Evolutionary conservation across 139 green algal genomes (phyloP).

Genomic region (Diplosphaera chodatii): DNA sequence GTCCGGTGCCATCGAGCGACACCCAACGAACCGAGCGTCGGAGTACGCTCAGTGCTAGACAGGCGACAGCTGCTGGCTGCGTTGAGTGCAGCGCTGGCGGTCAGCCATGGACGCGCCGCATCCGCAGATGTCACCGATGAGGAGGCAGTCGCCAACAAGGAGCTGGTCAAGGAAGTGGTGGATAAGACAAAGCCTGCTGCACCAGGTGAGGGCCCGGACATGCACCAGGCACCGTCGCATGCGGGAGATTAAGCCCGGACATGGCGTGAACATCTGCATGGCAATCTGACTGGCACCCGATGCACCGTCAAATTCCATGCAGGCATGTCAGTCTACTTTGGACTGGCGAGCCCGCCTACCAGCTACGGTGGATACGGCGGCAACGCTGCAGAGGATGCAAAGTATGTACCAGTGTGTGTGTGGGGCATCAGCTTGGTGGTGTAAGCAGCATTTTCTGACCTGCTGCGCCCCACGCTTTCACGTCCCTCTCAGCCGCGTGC

Average conservation of each 20-base stretch:
- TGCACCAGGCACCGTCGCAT: too few species aligned
- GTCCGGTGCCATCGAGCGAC: not conserved
- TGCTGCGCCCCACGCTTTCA: too few species aligned
- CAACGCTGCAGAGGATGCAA: conserved; percentile 57
- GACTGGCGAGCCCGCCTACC: conserved; percentile 62
- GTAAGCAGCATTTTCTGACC: too few species aligned
- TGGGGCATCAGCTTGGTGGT: too few species aligned
- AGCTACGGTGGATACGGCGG: conserved; percentile 79
- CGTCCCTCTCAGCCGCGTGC: too few species aligned
- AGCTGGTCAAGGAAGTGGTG: not conserved
- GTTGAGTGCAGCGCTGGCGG: not conserved
- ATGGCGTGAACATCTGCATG: too few species aligned
- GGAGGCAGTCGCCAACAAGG: not conserved
- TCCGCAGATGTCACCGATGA: not conserved
- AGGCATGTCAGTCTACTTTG: conserved; percentile 20
- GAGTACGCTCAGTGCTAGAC: too few species aligned
- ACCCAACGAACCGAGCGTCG: not conserved
- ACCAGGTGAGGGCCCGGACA: too few species aligned
- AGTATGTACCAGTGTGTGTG: too few species aligned
- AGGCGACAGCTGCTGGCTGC: not conserved
- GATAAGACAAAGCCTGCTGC: not conserved
- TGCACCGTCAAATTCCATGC: too few species aligned
- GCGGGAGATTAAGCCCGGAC: too few species aligned
- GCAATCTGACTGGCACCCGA: too few species aligned
- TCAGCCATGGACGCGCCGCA: not conserved